Percentiles rank a stretch among this genome's conserved stretches.
Evolutionary conservation across 2,329 filamentous ascomycete species (phyloP).

Genomic region (Chaetomiaceae sp.): DNA sequence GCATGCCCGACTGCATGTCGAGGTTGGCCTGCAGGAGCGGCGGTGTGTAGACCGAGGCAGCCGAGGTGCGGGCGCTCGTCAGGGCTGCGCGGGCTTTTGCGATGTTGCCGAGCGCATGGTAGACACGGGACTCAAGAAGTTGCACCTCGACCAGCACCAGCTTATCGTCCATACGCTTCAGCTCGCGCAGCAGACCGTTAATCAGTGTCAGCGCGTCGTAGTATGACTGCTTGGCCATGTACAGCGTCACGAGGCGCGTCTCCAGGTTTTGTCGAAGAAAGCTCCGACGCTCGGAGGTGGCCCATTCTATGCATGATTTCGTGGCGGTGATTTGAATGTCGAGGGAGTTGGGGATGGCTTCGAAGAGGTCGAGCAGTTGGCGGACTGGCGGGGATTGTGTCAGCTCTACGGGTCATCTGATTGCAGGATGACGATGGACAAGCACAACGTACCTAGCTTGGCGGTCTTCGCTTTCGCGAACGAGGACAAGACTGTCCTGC

Average conservation of each 20-base stretch:
- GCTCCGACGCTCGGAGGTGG: conserved; percentile 83
- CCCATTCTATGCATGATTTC: conserved; percentile 99
- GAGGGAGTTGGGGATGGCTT: conserved; percentile 86
- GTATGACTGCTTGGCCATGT: conserved; percentile 97
- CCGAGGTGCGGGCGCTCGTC: conserved; percentile 88
- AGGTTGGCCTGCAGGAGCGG: conserved; percentile 91
- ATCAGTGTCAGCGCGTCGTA: conserved; percentile 96
- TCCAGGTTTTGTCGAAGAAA: conserved; percentile 98
- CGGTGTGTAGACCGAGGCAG: conserved; percentile 94
- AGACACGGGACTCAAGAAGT: conserved; percentile 91
- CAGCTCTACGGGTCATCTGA: conserved; percentile 1
- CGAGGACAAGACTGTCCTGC: conserved; percentile 82
- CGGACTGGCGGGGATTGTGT: conserved; percentile 58
- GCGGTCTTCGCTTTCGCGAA: conserved; percentile 99
- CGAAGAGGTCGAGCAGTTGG: conserved; percentile 92
- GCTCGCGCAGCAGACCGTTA: conserved; percentile 90
- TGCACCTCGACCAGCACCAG: conserved; percentile 96
- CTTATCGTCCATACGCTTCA: conserved; percentile 98
- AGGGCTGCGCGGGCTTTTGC: conserved; percentile 91
- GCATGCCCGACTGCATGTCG: conserved; percentile 98
- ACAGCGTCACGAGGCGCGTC: conserved; percentile 84
- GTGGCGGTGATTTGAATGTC: conserved; percentile 93
- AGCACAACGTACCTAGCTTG: conserved; percentile 71
- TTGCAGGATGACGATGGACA: not conserved
- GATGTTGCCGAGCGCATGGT: conserved; percentile 95